Base-by-base conservation (phyloP, 202 grass and related monocot species). In the Carex arenaria region DNA sequence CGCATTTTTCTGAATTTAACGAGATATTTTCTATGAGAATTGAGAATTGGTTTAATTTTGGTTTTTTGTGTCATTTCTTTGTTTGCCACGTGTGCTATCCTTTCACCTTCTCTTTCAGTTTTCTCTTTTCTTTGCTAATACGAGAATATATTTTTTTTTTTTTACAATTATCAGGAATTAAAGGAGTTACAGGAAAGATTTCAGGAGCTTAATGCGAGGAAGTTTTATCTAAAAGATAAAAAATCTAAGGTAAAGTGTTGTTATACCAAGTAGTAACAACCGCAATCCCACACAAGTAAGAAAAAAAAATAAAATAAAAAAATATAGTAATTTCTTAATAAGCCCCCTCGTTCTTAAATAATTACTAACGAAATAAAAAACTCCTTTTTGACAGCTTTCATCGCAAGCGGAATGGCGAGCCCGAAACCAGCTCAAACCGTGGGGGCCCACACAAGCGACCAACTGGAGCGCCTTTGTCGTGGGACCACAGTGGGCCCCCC, bases 141-240 rank as follows among this genome's bases (percentile, higher is more conserved):
- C 69, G 14, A 57, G 14, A 59, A 77, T 57, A 7, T 74, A 1
- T 30, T 3, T 74, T 0, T n/a, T 2, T 2, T n/a, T 31, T 36
- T 77, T 77, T 57, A 36, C 26, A 57, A 77, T 77, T 57, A 3
- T 76, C 72, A 77, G 73, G 52, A 77, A 77, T 57, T 77, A 11
- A 14, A 77, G 28, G 22, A 19, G 28, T 57, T 34, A 7, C 30
- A 77, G 7, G 52, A 77, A 36, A 57, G 51, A 77, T n/a, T 77
- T 55, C 49, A 26, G 28, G 31, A 57, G 52, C 73, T 77, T 10
- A 77, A 56, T 77, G 73, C 73, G 26, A 36, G 34, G 15, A 59
- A 77, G 28, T n/a, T 57, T n/a, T 57, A 34, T 55, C 52, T 77
- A 38, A 56, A 57, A 57, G 73, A 77, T 36, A 14, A 77, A 57